Evolutionary conservation across 225 moss, liverwort and hornwort genomes (phyloP), one percentile per base, ranked within the genome.

Genomic region (Takakia lepidozioides): DNA sequence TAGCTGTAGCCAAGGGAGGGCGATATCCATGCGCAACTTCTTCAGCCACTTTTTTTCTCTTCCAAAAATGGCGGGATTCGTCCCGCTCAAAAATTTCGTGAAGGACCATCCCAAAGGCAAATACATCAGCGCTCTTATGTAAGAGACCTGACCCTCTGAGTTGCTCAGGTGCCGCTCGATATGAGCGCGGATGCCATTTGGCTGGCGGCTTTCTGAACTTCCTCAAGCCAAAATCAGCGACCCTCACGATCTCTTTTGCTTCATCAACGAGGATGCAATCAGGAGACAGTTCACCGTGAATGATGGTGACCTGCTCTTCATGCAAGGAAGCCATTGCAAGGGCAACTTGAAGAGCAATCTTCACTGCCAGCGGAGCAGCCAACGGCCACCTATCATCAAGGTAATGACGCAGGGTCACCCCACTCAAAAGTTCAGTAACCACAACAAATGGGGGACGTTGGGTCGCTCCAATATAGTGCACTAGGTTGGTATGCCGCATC

Each of bases 201-300:
- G 19, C 3, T 9, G 61, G 53, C n/a, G 48, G 34, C 20, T 19
- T 67, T 48, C 53, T 66, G 48, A 72, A 72, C 26, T 56, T 62
- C 24, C 15, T 61, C 57, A 72, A 34, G 43, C 72, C 72, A 22
- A 72, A 72, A 40, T 72, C 66, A 43, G 66, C 61, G 6, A 72
- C 72, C 50, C 58, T 67, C 1, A 54, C 67, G 50, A 51, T 39
- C 67, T 57, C 19, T 27, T 25, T 58, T 18, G 0, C 5, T 19
- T 62, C 54, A 32, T 67, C 49, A 10, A 72, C 55, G 18, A 72
- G 27, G 29, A 72, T 49, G 45, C 62, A 72, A 46, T 72, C 72
- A 3, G 67, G 66, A 17, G 72, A 48, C 13, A 72, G 72, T 44
- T 72, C 72, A 4, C 72, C 72, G 10, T 72, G 72, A 5, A 72